These are phyloP conservation scores for Microcyclospora pomicola DNA, from an alignment of 2,329 filamentous ascomycete genomes.

Conservation along the genomic window DNA sequence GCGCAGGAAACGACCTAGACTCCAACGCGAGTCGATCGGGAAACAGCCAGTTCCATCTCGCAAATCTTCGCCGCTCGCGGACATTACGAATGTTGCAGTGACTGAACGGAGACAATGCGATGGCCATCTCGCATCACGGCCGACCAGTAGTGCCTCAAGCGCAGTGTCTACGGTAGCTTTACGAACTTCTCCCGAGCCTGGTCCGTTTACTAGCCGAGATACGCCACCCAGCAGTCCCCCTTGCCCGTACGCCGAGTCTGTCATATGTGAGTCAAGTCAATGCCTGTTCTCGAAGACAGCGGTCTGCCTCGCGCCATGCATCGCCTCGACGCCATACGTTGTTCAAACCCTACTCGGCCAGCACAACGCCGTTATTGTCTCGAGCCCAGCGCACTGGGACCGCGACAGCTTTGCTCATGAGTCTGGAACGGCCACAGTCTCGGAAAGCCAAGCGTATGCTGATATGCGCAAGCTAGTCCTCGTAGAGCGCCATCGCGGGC, in stretches of 20 bases:
- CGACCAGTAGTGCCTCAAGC: not conserved
- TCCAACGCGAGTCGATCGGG: too few species aligned
- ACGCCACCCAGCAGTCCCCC: not conserved
- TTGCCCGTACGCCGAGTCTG: too few species aligned
- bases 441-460: slow-evolving; percentile 20
- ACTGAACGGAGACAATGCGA: too few species aligned
- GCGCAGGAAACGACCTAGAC: too few species aligned
- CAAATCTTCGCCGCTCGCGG: too few species aligned
- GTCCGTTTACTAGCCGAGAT: slow-evolving; percentile 1
- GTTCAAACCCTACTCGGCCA: slow-evolving; percentile 13
- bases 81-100: too few species aligned
- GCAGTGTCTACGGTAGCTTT: not conserved
- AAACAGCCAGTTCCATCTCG: too few species aligned
- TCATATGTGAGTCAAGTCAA: slow-evolving; percentile 1
- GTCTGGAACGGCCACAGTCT: slow-evolving; percentile 10
- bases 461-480: slow-evolving; percentile 20
- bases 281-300: slow-evolving; percentile 13
- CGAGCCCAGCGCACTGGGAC: slow-evolving; percentile 16
- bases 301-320: slow-evolving; percentile 18
- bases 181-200: not conserved
- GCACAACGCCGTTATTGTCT: slow-evolving; percentile 8
- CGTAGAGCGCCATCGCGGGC: slow-evolving; percentile 16
- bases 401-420: slow-evolving; percentile 15
- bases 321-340: slow-evolving; percentile 17
- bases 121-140: too few species aligned